A percentile compares a stretch with the other conserved stretches of the same genome.
Evolutionary conservation across 371 early-diverging fungal species (phyloP).

Genomic region (Pancytospora philotis): DNA sequence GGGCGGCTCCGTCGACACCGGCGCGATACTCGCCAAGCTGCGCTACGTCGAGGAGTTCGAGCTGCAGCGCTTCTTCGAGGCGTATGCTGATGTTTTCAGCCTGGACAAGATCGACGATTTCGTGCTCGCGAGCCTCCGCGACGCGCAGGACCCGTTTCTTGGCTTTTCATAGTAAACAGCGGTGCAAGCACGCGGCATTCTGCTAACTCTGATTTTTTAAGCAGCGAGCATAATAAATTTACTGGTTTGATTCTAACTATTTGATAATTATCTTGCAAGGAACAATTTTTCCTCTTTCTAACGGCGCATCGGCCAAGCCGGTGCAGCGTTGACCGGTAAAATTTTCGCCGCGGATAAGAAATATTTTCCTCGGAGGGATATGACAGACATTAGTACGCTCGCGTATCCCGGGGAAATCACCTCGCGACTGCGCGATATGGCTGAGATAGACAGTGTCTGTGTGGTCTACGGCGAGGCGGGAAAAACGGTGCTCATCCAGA

Average conservation of each 20-base stretch:
- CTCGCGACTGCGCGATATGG: not conserved
- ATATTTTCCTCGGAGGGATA: too few species aligned
- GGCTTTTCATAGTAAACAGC: too few species aligned
- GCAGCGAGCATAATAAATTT: too few species aligned
- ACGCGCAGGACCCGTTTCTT: not conserved
- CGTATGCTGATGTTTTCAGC: conserved; percentile 39
- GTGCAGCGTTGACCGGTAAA: too few species aligned
- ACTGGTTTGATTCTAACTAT: too few species aligned
- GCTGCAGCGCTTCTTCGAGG: conserved; percentile 34
- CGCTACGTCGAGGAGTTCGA: conserved; percentile 43
- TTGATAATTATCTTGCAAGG: too few species aligned
- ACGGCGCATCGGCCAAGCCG: too few species aligned
- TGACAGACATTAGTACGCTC: too few species aligned
- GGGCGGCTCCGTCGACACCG: conserved; percentile 28
- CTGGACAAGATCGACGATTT: conserved; percentile 19
- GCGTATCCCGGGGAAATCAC: conserved; percentile 2
- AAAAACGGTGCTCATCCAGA: conserved; percentile 12
- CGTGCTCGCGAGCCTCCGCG: conserved; percentile 2
- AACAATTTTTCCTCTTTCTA: too few species aligned
- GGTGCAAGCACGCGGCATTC: too few species aligned
- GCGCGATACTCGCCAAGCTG: conserved; percentile 26
- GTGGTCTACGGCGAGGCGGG: conserved; percentile 37
- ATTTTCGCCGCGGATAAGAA: too few species aligned
- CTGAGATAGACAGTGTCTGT: conserved; percentile 13
- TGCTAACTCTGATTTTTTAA: too few species aligned